phyloP scores from a whole-genome alignment of 495 filamentous ascomycete genomes.

The Paragyromitra xinjiangensis region DNA sequence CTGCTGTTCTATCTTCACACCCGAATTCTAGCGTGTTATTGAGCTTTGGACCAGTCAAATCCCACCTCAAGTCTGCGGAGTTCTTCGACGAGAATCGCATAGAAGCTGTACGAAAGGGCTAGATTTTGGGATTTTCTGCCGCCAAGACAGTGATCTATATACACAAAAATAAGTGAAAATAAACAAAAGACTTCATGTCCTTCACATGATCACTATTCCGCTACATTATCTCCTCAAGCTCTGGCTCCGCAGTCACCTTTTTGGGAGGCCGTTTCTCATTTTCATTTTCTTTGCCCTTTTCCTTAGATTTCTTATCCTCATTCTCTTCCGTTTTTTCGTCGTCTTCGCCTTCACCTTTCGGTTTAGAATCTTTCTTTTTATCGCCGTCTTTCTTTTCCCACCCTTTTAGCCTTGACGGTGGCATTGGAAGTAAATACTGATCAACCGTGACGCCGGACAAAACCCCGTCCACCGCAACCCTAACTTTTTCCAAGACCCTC shows the following conservation, averaged over 20 bases:
- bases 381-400: constrained; percentile 19
- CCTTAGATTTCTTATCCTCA: neutral
- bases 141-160: no score
- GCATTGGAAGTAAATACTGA: constrained; percentile 40
- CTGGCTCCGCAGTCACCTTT: constrained; percentile 6
- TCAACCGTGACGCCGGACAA: constrained; percentile 24
- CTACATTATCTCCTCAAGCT: constrained; percentile 38
- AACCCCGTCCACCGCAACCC: constrained; percentile 9
- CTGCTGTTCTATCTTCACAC: no score
- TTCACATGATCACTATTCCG: neutral
- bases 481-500: constrained; percentile 25
- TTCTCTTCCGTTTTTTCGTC: neutral
- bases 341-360: neutral
- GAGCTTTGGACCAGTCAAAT: no score
- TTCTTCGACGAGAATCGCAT: no score
- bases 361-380: neutral
- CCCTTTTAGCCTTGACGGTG: constrained; percentile 33
- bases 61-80: no score
- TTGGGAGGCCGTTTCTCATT: neutral
- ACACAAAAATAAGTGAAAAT: no score
- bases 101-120: no score
- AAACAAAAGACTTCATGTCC: neutral
- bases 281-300: constrained; percentile 27
- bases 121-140: no score
- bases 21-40: no score